These are phyloP conservation scores for Astrothelium subdiscretum DNA, from an alignment of 495 filamentous ascomycete species.

Conservation along the genomic window DNA sequence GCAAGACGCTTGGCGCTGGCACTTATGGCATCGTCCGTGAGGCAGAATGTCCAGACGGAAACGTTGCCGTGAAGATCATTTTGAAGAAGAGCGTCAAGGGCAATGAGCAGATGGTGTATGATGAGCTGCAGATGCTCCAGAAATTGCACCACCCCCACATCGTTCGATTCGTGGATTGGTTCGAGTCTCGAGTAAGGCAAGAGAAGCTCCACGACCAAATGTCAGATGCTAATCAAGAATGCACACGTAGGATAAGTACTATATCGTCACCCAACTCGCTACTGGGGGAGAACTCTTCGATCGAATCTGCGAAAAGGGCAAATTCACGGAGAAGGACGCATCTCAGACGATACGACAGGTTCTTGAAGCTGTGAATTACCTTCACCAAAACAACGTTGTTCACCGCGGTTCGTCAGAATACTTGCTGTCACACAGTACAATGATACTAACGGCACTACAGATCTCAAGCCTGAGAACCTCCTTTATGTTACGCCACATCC, in stretches of 20 bases:
- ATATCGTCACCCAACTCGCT: constrained; percentile 95
- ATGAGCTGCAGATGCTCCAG: constrained; percentile 89
- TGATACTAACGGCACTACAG: constrained; percentile 33
- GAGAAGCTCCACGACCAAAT: not conserved
- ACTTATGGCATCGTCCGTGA: constrained; percentile 98
- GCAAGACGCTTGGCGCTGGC: constrained; percentile 85
- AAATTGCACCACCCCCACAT: constrained; percentile 87
- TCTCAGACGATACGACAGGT: constrained; percentile 94
- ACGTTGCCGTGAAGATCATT: constrained; percentile 97
- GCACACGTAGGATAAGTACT: constrained; percentile 81
- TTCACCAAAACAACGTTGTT: constrained; percentile 91
- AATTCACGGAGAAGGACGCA: constrained; percentile 98
- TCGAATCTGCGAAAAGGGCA: constrained; percentile 93
- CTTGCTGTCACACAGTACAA: constrained; percentile 9
- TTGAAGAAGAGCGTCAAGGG: constrained; percentile 98
- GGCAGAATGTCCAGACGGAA: constrained; percentile 68
- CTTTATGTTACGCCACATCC: constrained; percentile 73
- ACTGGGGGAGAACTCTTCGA: constrained; percentile 97
- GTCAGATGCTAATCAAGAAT: not conserved
- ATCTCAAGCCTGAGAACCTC: constrained; percentile 97
- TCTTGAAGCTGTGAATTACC: constrained; percentile 85
- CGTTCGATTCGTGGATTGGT: constrained; percentile 97
- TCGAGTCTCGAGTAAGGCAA: constrained; percentile 71
- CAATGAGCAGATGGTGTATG: constrained; percentile 97
- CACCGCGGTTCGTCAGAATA: constrained; percentile 58